phyloP scores from a whole-genome alignment of 2,329 filamentous ascomycete species.

The Chrysoporthe deuterocubensis region DNA sequence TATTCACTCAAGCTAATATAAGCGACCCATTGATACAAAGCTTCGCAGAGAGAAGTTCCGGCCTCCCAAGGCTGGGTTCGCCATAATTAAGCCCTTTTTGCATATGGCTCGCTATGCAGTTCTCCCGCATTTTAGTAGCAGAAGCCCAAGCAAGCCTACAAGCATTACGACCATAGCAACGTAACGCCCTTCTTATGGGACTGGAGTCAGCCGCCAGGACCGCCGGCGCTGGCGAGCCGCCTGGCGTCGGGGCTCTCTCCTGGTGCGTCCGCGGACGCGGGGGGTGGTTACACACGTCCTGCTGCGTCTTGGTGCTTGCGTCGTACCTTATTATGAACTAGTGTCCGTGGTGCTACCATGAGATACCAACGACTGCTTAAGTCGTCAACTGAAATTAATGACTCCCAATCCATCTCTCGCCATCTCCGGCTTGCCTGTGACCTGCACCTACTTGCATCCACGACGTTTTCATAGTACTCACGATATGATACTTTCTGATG shows the following conservation, averaged over 20 bases:
- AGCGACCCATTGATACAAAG: too few species aligned
- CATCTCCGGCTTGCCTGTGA: constrained; percentile 45
- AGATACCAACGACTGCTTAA: too few species aligned
- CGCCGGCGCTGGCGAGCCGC: too few species aligned
- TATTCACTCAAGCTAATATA: too few species aligned
- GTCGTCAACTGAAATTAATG: constrained; percentile 45
- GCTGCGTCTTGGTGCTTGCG: constrained; percentile 71
- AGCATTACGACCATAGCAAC: constrained; percentile 2
- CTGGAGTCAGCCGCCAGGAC: constrained; percentile 28
- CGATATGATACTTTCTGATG: constrained; percentile 43
- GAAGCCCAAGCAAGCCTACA: neutral
- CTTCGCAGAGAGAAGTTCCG: too few species aligned
- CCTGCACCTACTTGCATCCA: constrained; percentile 43
- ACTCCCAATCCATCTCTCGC: constrained; percentile 44
- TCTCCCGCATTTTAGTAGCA: too few species aligned
- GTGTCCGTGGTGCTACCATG: constrained; percentile 68
- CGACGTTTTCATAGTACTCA: constrained; percentile 47
- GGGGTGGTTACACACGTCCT: constrained; percentile 63
- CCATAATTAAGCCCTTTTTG: too few species aligned
- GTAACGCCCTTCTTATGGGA: constrained; percentile 15
- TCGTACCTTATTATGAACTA: constrained; percentile 99
- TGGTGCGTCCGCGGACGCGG: too few species aligned
- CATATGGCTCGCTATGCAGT: too few species aligned
- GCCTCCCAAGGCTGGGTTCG: too few species aligned
- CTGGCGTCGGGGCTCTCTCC: too few species aligned